A percentile compares a stretch with the other conserved stretches of the same genome.
Conservation (phyloP, 2,329 filamentous ascomycete species). For the Metarhizium guizhouense region DNA sequence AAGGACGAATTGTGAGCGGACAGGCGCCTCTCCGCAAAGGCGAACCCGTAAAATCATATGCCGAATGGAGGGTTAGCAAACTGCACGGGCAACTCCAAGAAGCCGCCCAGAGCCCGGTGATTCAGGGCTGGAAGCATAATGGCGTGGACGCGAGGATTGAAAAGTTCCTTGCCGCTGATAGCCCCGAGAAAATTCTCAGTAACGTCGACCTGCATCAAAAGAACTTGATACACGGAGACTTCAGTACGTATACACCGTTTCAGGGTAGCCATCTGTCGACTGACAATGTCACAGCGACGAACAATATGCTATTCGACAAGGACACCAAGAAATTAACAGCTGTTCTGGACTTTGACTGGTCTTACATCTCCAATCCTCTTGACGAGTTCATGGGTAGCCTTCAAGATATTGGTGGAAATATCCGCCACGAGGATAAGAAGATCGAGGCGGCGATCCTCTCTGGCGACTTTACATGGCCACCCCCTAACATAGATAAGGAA, state of each 20-base stretch:
- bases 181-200: conserved; percentile 6
- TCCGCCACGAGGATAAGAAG: not conserved
- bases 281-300: conserved; percentile 10
- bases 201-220: conserved; percentile 8
- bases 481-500: not conserved
- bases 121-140: conserved; percentile 13
- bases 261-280: no score
- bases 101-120: conserved; percentile 6
- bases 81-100: conserved; percentile 6
- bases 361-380: conserved; percentile 13
- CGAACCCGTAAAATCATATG: conserved; percentile 12
- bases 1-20: conserved; percentile 10
- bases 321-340: conserved; percentile 13
- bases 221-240: conserved; percentile 16
- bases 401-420: conserved; percentile 7
- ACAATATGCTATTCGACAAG: conserved; percentile 18
- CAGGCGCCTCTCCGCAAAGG: conserved; percentile 8
- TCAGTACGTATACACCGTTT: conserved; percentile 13
- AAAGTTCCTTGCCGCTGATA: conserved; percentile 7
- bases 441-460: not conserved
- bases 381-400: conserved; percentile 16
- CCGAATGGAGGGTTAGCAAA: conserved; percentile 8
- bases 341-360: conserved; percentile 20
- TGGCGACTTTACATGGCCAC: not conserved
- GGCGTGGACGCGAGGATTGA: conserved; percentile 10